Base-by-base conservation (phyloP, 257 asterid species). In the Plantago elongata region DNA sequence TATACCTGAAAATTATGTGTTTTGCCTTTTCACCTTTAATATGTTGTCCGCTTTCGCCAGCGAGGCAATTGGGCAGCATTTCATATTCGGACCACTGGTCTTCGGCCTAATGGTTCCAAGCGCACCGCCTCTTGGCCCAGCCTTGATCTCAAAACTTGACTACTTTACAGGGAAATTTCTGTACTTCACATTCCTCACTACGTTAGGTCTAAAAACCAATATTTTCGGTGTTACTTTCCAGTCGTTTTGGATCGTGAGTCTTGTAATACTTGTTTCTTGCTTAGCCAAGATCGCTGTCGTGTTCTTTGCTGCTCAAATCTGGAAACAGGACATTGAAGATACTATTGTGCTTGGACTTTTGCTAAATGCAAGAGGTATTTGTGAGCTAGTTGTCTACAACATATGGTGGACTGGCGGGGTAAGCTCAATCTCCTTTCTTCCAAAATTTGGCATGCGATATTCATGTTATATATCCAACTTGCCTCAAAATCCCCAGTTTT, bases 21-120 rank as follows among this genome's bases (percentile, higher is more conserved):
- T 74, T 5, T n/a, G 18, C 11, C 66, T 79, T 38, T 78, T 87
- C 44, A 10, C 63, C 3, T 52, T 60, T 9, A 63, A 70, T 34
- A 78, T 85, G 2, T 2, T 63, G 0, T 11, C 65, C 6, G 78
- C 74, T 0, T 46, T 85, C 13, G 13, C 72, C 11, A 74, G 89
- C 0, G 96, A 90, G 79, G 18, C 66, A 7, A 72, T 85, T 3
- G 97, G 96, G 4, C 97, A 87, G 66, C 97, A 90, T 13, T 90
- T 79, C 45, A 65, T 72, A 9, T 75, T 85, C 2, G 97, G 97
- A 1, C 86, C 96, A 0, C 15, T 87, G 43, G 42, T 83, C 15
- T 37, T 85, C 1, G 96, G 95, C 7, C 55, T 75, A 62, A 61
- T 84, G 15, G 71, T 85, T 30, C 97, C 96, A 1, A 84, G 82